Conservation (phyloP, 75 land plant species). For the Picea glauca region DNA sequence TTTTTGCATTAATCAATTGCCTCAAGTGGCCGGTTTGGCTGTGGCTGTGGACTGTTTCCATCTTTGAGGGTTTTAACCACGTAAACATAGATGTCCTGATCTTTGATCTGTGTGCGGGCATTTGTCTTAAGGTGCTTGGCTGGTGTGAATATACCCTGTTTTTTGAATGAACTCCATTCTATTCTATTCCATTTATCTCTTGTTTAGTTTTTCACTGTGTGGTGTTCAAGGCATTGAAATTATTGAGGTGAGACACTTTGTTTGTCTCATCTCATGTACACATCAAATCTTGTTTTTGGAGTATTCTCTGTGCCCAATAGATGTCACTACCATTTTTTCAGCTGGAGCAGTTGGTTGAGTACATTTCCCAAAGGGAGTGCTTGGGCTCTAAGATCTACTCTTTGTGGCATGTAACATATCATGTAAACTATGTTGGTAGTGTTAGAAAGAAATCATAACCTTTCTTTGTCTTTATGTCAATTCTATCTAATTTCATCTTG, state of each 20-base stretch:
- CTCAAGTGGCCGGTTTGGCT: too few relatives aligned
- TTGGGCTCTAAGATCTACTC: background rate
- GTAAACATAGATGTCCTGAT: too few relatives aligned
- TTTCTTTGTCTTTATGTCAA: slow-evolving; percentile 5
- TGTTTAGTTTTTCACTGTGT: too few relatives aligned
- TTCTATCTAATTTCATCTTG: background rate
- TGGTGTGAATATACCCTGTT: background rate
- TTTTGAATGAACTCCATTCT: background rate
- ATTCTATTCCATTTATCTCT: background rate
- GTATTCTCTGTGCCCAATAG: background rate
- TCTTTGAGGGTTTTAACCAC: too few relatives aligned
- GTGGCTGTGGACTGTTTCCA: too few relatives aligned
- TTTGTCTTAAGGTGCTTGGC: background rate
- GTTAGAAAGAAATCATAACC: background rate
- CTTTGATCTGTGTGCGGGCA: too few relatives aligned
- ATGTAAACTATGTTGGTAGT: background rate
- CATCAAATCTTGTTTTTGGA: background rate
- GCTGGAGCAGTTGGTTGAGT: background rate
- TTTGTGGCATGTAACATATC: background rate
- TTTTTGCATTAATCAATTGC: too few relatives aligned
- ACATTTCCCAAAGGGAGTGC: background rate
- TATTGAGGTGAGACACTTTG: background rate
- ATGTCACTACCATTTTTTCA: background rate
- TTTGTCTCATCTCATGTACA: background rate
- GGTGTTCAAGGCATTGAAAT: background rate